These are phyloP conservation scores for Fusarium secorum DNA, from an alignment of 2,329 filamentous ascomycete species.

Conservation along the genomic window DNA sequence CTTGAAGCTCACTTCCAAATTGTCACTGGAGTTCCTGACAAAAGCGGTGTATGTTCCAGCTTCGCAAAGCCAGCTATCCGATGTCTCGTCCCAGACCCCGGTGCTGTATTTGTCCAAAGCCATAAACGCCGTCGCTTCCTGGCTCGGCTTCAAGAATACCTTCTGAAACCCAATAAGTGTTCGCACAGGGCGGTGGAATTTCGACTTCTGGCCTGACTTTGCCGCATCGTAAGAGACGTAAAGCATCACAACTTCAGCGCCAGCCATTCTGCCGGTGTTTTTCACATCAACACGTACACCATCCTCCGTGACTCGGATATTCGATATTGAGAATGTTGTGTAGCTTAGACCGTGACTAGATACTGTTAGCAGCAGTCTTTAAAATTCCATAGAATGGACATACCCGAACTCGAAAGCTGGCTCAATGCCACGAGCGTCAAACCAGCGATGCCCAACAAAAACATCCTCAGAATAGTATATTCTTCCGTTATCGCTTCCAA, in stretches of 20 bases:
- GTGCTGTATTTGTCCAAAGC: slow-evolving; percentile 4
- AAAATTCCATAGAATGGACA: fast-evolving
- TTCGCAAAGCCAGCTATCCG: slow-evolving; percentile 4
- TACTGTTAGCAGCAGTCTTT: background rate
- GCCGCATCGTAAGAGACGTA: background rate
- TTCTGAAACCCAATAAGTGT: slow-evolving; percentile 12
- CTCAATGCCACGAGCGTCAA: slow-evolving; percentile 1
- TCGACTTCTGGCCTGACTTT: slow-evolving; percentile 1
- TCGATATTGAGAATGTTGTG: background rate
- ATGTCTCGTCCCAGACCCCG: slow-evolving; percentile 8
- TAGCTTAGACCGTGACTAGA: slow-evolving; percentile 20
- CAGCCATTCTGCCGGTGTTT: background rate
- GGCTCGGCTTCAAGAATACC: background rate
- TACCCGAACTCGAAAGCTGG: slow-evolving; percentile 24
- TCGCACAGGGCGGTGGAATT: background rate
- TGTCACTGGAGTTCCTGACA: background rate
- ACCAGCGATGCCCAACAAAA: slow-evolving; percentile 26
- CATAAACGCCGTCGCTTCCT: background rate
- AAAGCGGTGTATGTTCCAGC: slow-evolving; percentile 3
- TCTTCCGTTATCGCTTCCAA: slow-evolving; percentile 13
- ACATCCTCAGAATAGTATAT: slow-evolving; percentile 24
- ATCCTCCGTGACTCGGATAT: background rate
- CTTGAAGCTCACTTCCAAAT: background rate
- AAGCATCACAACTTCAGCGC: slow-evolving; percentile 16
- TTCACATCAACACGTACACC: background rate